Base-by-base conservation (phyloP, 805 yeast genomes). In the Schwanniomyces yamadae region DNA sequence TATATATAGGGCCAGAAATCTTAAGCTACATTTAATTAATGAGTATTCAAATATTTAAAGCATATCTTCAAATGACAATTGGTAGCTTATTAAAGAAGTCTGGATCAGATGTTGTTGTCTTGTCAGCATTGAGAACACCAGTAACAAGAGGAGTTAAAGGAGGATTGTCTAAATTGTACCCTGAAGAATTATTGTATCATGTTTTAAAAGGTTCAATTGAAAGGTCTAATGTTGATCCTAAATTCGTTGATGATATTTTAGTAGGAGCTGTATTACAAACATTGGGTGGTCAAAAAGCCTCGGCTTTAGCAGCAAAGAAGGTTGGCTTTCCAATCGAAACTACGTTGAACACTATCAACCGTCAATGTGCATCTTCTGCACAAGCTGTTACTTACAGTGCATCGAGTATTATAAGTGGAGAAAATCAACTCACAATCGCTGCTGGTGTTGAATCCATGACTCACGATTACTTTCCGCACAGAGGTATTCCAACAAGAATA, bases 381-480 rank as follows among this genome's bases (percentile, higher is more conserved):
- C 69, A 63, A 40, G 68, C 69, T 10, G 40, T 63, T 16, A 39
- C 64, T 1, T 59, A 58, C 31, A 40, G 55, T 17, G 66, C 69
- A 6, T 50, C 54, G 23, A 48, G 63, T 7, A 52, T 64, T 18
- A 33, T 47, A 18, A 34, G 55, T 10, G 67, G 64, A 15, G 61
- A 61, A 27, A 50, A 57, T 25, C 46, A 43, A 19, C 50, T 55
- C 13, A 62, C 66, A 10, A 50, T 64, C 28, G 71, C 68, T 3
- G 71, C 67, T 18, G 71, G 71, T 25, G 71, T 64, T n/a, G 71
- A 64, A 42, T 61, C 67, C 2, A 66, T 66, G 70, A 63, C 69
- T 12, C 49, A 39, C 40, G 69, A 64, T 44, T 64, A 64, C 45
- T 63, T 61, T 40, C 66, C 70, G 11, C 66, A 62, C 31, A 47